Evolutionary conservation across 2,329 filamentous ascomycete species (phyloP), one percentile per base, ranked within the genome.

Genomic region (Trichoderma sp.): DNA sequence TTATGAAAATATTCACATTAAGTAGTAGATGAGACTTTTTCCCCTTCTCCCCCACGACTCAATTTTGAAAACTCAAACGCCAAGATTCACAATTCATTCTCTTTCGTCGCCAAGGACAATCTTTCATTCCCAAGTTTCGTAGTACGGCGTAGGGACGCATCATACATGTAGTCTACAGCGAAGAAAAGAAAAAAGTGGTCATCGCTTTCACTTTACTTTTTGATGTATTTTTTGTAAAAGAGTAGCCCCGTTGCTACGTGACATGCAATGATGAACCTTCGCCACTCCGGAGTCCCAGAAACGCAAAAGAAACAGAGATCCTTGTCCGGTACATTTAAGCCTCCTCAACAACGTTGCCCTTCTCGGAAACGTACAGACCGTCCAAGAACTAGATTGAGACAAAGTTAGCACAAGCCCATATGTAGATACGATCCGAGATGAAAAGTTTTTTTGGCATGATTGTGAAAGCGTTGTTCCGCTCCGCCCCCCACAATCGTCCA

Each of bases 281-380:
- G 87, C 87, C 88, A 90, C 88, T 90, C 88, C 88, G 86, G 86
- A 88, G 88, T 89, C 88, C 88, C 88, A 88, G 86, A 89, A 90
- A 89, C 86, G 85, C 85, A 88, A 88, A 87, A 86, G 87, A 87
- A 88, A 86, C 86, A 85, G 62, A 84, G 81, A 83, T 84, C 83
- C 83, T 81, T 81, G 79, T 80, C 79, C 80, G 60, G 31, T 75
- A 77, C 86, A 85, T 86, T 82, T 90, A 86, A 80, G 29, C 27
- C n/a, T 92, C 92, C 85, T 95, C 93, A 82, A 91, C 90, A 84
- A 99, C 93, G 93, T 98, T 98, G 88, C 94, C 93, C 91, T 95
- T 94, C 94, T 99, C 97, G 86, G 95, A 98, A 85, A 99, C 97
- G 91, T 99, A 99, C 88, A 99, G 91, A 93, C 97, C 97, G 90